Percentiles rank a stretch among this genome's conserved stretches.
Evolutionary conservation across 805 yeast genomes (phyloP).

Genomic region (Ogataea nitratoaversa): DNA sequence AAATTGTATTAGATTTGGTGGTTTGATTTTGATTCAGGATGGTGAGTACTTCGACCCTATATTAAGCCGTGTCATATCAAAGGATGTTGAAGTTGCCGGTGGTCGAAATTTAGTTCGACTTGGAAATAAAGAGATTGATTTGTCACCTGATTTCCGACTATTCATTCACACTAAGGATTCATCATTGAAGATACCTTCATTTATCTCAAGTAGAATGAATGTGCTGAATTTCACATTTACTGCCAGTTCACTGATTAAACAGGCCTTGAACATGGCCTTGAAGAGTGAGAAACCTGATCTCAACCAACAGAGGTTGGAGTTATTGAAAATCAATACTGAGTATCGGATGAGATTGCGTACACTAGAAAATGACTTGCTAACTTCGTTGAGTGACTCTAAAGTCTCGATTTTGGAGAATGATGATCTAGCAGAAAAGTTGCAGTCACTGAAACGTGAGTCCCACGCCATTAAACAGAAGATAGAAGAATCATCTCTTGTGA

Average conservation of each 20-base stretch:
- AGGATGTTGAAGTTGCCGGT: constrained; percentile 61
- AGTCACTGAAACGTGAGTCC: constrained; percentile 61
- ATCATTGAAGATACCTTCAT: constrained; percentile 41
- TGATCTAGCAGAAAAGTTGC: constrained; percentile 54
- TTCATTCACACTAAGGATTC: constrained; percentile 61
- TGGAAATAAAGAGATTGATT: constrained; percentile 63
- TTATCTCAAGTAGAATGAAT: constrained; percentile 58
- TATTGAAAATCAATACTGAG: constrained; percentile 54
- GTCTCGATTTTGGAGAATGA: constrained; percentile 70
- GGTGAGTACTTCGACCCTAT: constrained; percentile 81
- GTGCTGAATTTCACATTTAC: constrained; percentile 73
- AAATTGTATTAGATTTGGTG: constrained; percentile 82
- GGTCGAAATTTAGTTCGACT: constrained; percentile 61
- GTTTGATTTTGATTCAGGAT: constrained; percentile 64
- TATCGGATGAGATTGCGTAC: constrained; percentile 49
- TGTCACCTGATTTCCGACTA: constrained; percentile 58
- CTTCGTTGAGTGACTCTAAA: constrained; percentile 49
- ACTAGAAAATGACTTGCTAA: constrained; percentile 58
- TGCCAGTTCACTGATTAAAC: constrained; percentile 56
- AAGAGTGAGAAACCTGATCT: constrained; percentile 60
- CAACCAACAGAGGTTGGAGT: constrained; percentile 50
- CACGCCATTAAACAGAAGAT: constrained; percentile 48
- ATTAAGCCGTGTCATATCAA: constrained; percentile 54
- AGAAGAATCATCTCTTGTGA: constrained; percentile 48
- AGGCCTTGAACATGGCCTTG: constrained; percentile 55